Evolutionary conservation across 2,329 filamentous ascomycete genomes (phyloP), one percentile per base, ranked within the genome.

Genomic region (Thielaviopsis euricoi): DNA sequence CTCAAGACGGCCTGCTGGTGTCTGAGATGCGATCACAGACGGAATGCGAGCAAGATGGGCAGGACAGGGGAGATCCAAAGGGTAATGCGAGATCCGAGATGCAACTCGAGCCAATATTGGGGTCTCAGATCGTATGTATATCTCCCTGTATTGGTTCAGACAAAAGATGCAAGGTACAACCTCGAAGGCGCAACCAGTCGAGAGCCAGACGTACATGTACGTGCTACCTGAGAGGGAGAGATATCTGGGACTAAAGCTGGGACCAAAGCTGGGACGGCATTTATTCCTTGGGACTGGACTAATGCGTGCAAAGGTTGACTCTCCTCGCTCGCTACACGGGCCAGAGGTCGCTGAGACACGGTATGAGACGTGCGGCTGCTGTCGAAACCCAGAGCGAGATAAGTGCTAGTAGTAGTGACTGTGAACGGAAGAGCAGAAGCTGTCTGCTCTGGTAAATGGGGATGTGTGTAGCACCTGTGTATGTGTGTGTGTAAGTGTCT

Each of bases 271-370:
- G 4, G 29, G 29, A 33, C 29, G 9, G 29, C 12, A 10, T 10
- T 10, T 33, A 10, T 33, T 33, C 5, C 29, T 33, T 4, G 33
- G 6, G 33, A 40, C 33, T 40, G 2, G 33, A 26, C 29, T 33
- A 10, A 10, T 10, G 12, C 7, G 29, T 6, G 29, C 29, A 33
- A 21, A 53, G 17, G 21, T 9, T 53, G 25, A 53, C 52, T 53
- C 52, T 53, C 52, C 52, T 53, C 52, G 26, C 25, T 53, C 52
- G 52, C 52, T 53, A 53, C 52, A 53, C 52, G 37, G 15, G 26
- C 40, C 46, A 52, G 26, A 25, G 37, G 23, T 17, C 9, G 50
- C 19, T 25, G 40, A 40, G 33, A 21, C 12, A 49, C 22, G 17
- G 17, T 23, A 49, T 21, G 49, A 52, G 37, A 43, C 33, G 33